Base-by-base conservation (phyloP, 208 protist genomes). In the Leishmania arabica region DNA sequence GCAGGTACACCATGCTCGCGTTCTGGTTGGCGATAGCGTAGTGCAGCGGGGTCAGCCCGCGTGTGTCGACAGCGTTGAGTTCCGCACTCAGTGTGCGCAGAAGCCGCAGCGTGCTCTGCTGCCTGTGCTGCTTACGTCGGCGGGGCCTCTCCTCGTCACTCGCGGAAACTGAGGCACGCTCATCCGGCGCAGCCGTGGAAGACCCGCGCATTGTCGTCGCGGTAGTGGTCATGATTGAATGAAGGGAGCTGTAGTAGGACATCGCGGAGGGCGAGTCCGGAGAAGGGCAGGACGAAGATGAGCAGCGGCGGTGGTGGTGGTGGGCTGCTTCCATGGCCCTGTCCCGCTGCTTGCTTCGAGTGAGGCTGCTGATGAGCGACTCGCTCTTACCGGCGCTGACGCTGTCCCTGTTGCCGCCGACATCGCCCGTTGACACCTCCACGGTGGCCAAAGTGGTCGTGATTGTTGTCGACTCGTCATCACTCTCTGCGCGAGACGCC, bases 11-110 rank as follows among this genome's bases (percentile, higher is more conserved):
- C 80, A 89, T 84, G 71, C 81, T 82, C 1, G 84, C 82, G 66
- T 89, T 91, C 71, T 78, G 82, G 69, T 91, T 88, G 13, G 79
- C 85, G 58, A 89, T 91, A 54, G 86, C 88, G 85, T 88, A 89
- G 83, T 91, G 88, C 60, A 91, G 85, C 68, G 85, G 82, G 17
- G 85, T 88, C 66, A 91, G 62, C 37, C 85, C 83, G 19, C 75
- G 65, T 37, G 82, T 75, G 66, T 91, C 88, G n/a, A 84, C 42
- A 15, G 76, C 54, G 79, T 89, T 88, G 56, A 89, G 75, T 34
- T 82, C 85, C 2, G 54, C 56, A 19, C 34, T 51, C 37, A 84
- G 64, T n/a, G 76, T 31, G 64, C 70, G 71, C 54, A 78, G 82
- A 11, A 85, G 77, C 0, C 64, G 66, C 77, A 81, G 73, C 72